These are phyloP conservation scores for Russula sp. DNA, from an alignment of 768 basidiomycete species.

Conservation along the genomic window DNA sequence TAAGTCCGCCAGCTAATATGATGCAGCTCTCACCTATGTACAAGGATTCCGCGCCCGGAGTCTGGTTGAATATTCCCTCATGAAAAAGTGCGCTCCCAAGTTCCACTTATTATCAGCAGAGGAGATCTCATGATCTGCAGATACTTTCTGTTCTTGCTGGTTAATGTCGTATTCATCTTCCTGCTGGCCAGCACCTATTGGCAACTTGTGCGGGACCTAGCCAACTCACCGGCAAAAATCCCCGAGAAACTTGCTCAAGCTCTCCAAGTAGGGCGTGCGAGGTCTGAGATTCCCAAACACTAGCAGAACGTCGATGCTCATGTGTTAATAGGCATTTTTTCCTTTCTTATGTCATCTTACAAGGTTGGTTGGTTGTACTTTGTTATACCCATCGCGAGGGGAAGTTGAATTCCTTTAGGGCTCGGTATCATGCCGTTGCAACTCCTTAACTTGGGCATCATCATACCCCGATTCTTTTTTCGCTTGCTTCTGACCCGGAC, in stretches of 20 bases:
- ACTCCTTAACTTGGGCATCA: conserved; percentile 83
- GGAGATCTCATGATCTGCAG: conserved; percentile 35
- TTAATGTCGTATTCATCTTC: conserved; percentile 94
- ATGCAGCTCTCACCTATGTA: conserved; percentile 66
- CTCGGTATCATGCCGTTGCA: conserved; percentile 95
- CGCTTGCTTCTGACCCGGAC: conserved; percentile 79
- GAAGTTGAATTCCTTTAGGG: conserved; percentile 38
- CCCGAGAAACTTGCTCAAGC: conserved; percentile 88
- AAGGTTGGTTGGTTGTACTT: conserved; percentile 42
- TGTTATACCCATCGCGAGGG: background rate
- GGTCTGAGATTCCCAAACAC: conserved; percentile 34
- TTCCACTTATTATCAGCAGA: conserved; percentile 12
- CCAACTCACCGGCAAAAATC: conserved; percentile 89
- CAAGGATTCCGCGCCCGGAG: conserved; percentile 88
- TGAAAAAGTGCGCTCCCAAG: conserved; percentile 68
- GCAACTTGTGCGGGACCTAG: conserved; percentile 86
- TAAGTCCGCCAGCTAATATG: conserved; percentile 4
- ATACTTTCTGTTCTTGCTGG: conserved; percentile 88
- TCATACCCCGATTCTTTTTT: conserved; percentile 72
- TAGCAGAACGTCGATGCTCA: conserved; percentile 9
- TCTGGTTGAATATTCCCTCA: conserved; percentile 86
- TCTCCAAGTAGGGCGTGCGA: conserved; percentile 69
- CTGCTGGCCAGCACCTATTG: conserved; percentile 87
- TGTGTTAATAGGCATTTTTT: conserved; percentile 59
- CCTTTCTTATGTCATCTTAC: conserved; percentile 76